Percentiles rank a stretch among this genome's conserved stretches.
Conservation (phyloP, 2,329 filamentous ascomycete genomes). For the Aureobasidium namibiae region DNA sequence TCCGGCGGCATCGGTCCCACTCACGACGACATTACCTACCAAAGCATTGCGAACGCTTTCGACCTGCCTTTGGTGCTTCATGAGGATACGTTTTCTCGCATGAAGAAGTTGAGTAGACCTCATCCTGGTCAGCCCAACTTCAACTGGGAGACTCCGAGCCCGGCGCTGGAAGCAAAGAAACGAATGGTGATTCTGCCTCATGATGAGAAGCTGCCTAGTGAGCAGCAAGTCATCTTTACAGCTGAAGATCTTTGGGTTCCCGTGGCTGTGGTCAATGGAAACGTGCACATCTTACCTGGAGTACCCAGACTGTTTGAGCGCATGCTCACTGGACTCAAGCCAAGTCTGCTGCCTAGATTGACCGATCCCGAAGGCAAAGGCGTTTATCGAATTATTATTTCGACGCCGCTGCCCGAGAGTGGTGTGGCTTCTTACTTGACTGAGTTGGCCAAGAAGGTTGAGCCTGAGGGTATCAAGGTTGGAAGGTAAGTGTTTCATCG, state of each 20-base stretch:
- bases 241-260: slow-evolving; percentile 85
- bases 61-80: slow-evolving; percentile 67
- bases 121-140: slow-evolving; percentile 67
- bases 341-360: slow-evolving; percentile 60
- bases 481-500: slow-evolving; percentile 43
- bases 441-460: slow-evolving; percentile 64
- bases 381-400: slow-evolving; percentile 69
- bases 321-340: slow-evolving; percentile 69
- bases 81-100: slow-evolving; percentile 65
- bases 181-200: slow-evolving; percentile 85
- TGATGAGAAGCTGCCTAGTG: slow-evolving; percentile 52
- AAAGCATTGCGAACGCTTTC: slow-evolving; percentile 88
- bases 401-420: slow-evolving; percentile 82
- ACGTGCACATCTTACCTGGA: slow-evolving; percentile 86
- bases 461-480: slow-evolving; percentile 74
- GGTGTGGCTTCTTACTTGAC: slow-evolving; percentile 75
- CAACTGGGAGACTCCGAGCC: slow-evolving; percentile 75
- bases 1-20: slow-evolving; percentile 94
- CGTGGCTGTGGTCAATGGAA: slow-evolving; percentile 79
- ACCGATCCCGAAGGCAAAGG: slow-evolving; percentile 75
- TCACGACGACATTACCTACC: slow-evolving; percentile 96
- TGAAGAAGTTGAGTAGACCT: slow-evolving; percentile 72
- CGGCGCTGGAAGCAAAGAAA: slow-evolving; percentile 69
- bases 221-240: slow-evolving; percentile 71
- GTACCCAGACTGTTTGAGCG: slow-evolving; percentile 77